Conservation (phyloP, 352 stramenopile genomes). For the Lagenidium sp. region DNA sequence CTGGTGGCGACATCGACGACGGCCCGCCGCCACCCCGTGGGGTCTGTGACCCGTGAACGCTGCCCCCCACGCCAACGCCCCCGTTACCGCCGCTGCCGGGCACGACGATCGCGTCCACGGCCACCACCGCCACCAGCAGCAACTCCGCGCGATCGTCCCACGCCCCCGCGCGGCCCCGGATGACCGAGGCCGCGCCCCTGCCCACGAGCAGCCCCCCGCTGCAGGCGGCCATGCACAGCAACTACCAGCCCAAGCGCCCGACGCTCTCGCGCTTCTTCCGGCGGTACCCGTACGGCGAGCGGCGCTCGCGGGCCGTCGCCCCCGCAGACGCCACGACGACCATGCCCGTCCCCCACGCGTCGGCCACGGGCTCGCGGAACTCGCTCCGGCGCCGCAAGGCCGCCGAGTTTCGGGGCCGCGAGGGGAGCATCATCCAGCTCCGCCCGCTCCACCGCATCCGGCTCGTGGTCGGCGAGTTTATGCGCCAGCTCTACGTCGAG, state of each 20-base stretch:
- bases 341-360: too few relatives aligned
- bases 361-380: too few relatives aligned
- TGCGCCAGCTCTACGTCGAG: slow-evolving; percentile 77
- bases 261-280: slow-evolving; percentile 51
- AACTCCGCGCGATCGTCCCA: not conserved
- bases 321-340: slow-evolving; percentile 28
- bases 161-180: not conserved
- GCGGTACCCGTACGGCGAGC: slow-evolving; percentile 50
- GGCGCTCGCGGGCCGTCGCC: slow-evolving; percentile 45
- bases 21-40: slow-evolving; percentile 67
- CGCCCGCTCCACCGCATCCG: slow-evolving; percentile 33
- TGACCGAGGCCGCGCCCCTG: not conserved
- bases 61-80: slow-evolving; percentile 63
- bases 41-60: too few relatives aligned
- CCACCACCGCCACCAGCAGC: too few relatives aligned
- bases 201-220: slow-evolving; percentile 10
- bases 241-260: slow-evolving; percentile 48
- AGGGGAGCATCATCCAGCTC: slow-evolving; percentile 14
- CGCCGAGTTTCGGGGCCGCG: slow-evolving; percentile 31
- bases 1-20: slow-evolving; percentile 46
- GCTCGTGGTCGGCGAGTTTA: slow-evolving; percentile 61
- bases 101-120: slow-evolving; percentile 72
- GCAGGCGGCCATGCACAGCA: slow-evolving; percentile 13
- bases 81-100: slow-evolving; percentile 60
- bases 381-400: slow-evolving; percentile 15